Conservation (phyloP, 176 grass and related monocot species). For the Carex kokanica region DNA sequence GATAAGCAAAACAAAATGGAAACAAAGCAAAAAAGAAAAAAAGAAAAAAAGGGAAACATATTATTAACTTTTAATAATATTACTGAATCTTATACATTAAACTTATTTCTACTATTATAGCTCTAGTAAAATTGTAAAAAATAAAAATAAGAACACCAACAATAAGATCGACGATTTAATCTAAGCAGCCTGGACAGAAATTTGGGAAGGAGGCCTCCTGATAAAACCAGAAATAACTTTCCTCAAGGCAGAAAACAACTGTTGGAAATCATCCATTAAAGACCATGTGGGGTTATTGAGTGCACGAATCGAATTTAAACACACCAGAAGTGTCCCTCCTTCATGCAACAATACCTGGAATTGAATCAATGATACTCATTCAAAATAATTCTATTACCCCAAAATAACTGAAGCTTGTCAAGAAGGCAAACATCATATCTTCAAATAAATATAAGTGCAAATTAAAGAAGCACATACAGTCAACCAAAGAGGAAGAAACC, state of each 20-base stretch:
- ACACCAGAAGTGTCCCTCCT: conserved; percentile 92
- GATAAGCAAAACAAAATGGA: not conserved
- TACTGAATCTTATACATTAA: conserved; percentile 7
- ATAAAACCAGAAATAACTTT: conserved; percentile 40
- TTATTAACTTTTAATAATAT: conserved; percentile 12
- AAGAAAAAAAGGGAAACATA: not conserved
- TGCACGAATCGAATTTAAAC: conserved; percentile 88
- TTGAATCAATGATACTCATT: not conserved
- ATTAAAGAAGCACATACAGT: conserved; percentile 51
- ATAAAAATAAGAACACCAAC: not conserved
- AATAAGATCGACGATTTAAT: not conserved
- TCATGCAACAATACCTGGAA: conserved; percentile 90
- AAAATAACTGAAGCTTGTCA: not conserved
- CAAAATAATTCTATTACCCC: not conserved
- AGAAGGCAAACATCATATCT: not conserved
- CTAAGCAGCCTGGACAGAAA: conserved; percentile 19
- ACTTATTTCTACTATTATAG: not conserved
- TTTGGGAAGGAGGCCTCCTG: conserved; percentile 34
- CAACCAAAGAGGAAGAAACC: conserved; percentile 98
- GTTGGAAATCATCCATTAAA: conserved; percentile 50
- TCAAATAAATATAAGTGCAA: conserved; percentile 16
- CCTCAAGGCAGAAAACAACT: conserved; percentile 43
- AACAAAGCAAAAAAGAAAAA: not conserved
- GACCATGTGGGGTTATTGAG: conserved; percentile 88
- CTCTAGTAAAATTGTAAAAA: not conserved